These are phyloP conservation scores for Ophiosphaerella narmari DNA, from an alignment of 2,329 filamentous ascomycete species.

Conservation along the genomic window DNA sequence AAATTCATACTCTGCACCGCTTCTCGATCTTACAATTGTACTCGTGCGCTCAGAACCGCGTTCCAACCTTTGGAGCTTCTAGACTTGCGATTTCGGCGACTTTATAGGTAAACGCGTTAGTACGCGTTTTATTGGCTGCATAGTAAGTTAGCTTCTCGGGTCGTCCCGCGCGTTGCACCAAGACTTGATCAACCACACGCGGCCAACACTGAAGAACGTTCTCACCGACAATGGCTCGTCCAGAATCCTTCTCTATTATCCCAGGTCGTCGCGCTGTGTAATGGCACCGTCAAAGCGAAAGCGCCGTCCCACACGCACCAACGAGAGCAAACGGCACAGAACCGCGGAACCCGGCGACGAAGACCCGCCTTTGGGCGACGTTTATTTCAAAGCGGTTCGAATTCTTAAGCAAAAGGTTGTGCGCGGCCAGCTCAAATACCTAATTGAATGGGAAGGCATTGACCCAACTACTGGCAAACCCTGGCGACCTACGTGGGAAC, in stretches of 20 bases:
- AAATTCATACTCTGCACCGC: not conserved
- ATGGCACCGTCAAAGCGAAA: slow-evolving; percentile 36
- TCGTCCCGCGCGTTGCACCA: not conserved
- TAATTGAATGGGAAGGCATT: slow-evolving; percentile 60
- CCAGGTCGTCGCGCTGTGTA: slow-evolving; percentile 25
- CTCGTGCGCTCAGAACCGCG: too few species aligned
- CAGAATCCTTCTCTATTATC: not conserved
- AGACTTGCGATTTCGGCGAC: too few species aligned
- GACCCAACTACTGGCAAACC: slow-evolving; percentile 54
- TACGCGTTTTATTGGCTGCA: not conserved
- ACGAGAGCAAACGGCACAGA: slow-evolving; percentile 22
- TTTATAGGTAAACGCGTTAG: too few species aligned
- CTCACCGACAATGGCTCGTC: slow-evolving; percentile 27
- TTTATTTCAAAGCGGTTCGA: slow-evolving; percentile 11
- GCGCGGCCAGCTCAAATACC: slow-evolving; percentile 47
- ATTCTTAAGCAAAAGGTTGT: slow-evolving; percentile 25
- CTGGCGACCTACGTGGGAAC: slow-evolving; percentile 60
- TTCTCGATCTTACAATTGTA: not conserved
- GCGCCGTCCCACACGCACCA: slow-evolving; percentile 13
- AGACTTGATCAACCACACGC: too few species aligned
- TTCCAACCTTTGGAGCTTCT: too few species aligned
- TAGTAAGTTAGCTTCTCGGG: not conserved
- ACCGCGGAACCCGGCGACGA: slow-evolving; percentile 11
- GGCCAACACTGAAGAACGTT: not conserved
- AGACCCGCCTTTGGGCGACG: slow-evolving; percentile 1